phyloP scores from a whole-genome alignment of 2,329 filamentous ascomycete genomes.

The Polytolypa hystricis region DNA sequence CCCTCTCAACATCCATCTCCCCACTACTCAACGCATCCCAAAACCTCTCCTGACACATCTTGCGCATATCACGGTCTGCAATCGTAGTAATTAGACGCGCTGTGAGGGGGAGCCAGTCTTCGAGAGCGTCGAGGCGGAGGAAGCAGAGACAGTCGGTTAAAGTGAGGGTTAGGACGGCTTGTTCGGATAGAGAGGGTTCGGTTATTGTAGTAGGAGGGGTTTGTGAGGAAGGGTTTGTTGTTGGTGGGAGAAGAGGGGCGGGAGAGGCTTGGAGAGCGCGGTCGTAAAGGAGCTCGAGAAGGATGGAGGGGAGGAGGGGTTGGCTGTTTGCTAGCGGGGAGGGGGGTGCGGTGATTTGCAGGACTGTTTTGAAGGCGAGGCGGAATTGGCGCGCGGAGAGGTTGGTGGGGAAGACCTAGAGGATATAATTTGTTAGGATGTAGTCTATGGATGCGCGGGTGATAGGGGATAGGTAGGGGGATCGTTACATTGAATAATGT shows the following conservation, averaged over 20 bases:
- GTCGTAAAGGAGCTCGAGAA: constrained; percentile 67
- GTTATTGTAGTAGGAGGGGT: constrained; percentile 18
- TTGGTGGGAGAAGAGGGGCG: constrained; percentile 30
- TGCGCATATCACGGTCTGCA: constrained; percentile 49
- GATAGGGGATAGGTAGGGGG: no score
- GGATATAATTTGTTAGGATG: constrained; percentile 3
- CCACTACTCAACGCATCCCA: constrained; percentile 70
- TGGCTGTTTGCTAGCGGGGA: constrained; percentile 62
- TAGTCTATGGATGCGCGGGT: no score
- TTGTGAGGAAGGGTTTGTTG: constrained; percentile 22
- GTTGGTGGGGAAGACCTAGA: constrained; percentile 59
- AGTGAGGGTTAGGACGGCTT: constrained; percentile 64
- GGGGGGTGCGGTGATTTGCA: constrained; percentile 71
- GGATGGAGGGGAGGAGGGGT: constrained; percentile 64
- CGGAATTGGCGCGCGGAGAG: constrained; percentile 79
- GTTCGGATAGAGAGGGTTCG: constrained; percentile 51
- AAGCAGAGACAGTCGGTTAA: constrained; percentile 70
- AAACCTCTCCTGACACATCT: constrained; percentile 58
- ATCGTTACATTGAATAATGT: constrained; percentile 59
- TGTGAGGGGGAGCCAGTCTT: constrained; percentile 68
- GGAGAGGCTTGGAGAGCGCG: constrained; percentile 48
- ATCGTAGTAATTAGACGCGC: constrained; percentile 58
- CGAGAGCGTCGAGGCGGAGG: constrained; percentile 56
- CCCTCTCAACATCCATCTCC: constrained; percentile 80
- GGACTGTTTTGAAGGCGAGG: constrained; percentile 73